These are phyloP conservation scores for Pythium graminicola DNA, from an alignment of 352 stramenopile genomes.

Conservation along the genomic window DNA sequence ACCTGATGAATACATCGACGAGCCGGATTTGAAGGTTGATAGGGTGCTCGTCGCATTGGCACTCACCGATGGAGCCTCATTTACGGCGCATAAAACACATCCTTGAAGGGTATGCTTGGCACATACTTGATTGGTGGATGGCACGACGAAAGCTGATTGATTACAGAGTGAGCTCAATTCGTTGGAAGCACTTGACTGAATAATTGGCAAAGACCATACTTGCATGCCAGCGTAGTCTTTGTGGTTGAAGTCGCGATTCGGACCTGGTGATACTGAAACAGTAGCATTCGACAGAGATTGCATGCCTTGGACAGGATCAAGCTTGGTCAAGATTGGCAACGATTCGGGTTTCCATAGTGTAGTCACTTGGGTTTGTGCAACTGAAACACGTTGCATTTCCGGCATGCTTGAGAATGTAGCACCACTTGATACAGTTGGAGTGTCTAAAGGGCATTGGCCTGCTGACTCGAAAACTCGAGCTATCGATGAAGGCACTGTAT, in stretches of 20 bases:
- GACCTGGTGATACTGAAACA: no score
- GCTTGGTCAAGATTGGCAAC: not conserved
- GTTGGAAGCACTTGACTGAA: not conserved
- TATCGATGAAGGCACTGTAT: not conserved
- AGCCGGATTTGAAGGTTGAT: not conserved
- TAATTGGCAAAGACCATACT: conserved; percentile 1
- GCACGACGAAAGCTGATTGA: no score
- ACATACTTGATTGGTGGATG: conserved; percentile 19
- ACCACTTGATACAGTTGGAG: not conserved
- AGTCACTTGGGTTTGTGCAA: not conserved
- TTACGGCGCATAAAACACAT: conserved; percentile 55
- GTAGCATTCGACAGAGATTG: no score
- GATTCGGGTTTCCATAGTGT: conserved; percentile 6
- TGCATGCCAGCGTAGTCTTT: not conserved
- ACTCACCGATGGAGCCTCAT: conserved; percentile 6
- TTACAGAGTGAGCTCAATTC: no score
- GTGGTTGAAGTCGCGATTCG: not conserved
- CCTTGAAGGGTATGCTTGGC: conserved; percentile 52
- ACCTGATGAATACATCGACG: no score
- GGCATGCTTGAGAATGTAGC: no score
- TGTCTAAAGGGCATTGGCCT: no score
- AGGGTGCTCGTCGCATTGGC: not conserved
- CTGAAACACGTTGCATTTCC: no score
- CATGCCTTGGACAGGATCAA: no score
- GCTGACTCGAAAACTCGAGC: no score